A percentile compares a stretch with the other conserved stretches of the same genome.
These are phyloP conservation scores for Fusarium cicatricum DNA, from an alignment of 2,329 filamentous ascomycete species.

Conservation along the genomic window DNA sequence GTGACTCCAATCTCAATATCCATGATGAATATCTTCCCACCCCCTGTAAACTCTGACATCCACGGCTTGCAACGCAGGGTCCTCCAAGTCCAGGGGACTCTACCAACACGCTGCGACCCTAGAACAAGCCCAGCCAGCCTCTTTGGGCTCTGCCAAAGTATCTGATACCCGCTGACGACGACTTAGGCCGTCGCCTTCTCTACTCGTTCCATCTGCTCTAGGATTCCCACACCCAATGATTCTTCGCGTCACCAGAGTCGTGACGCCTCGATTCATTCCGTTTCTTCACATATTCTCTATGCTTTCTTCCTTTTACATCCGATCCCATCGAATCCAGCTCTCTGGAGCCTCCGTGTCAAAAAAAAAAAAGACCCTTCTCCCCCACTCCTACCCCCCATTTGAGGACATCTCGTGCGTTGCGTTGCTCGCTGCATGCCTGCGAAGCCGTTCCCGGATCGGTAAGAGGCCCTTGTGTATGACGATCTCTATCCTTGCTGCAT, in stretches of 20 bases:
- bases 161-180: conserved; percentile 19
- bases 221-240: conserved; percentile 1
- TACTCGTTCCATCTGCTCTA: neutral
- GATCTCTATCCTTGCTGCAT: conserved; percentile 34
- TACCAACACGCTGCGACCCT: conserved; percentile 13
- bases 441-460: conserved; percentile 37
- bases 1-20: neutral
- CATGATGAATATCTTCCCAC: neutral
- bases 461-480: conserved; percentile 39
- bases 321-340: neutral
- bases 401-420: neutral
- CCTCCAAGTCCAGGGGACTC: conserved; percentile 26
- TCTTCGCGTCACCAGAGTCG: conserved; percentile 4
- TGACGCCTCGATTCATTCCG: conserved; percentile 22
- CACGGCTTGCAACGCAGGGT: conserved; percentile 21
- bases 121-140: too few species aligned
- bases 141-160: conserved; percentile 7
- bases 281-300: neutral
- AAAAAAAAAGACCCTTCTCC: neutral
- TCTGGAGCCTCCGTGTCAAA: conserved; percentile 17
- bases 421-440: conserved; percentile 13
- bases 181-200: neutral
- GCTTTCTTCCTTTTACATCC: neutral
- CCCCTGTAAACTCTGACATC: neutral
- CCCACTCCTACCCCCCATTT: neutral